Conservation (phyloP, 208 protist species). For the Leishmania martiniquensis region DNA sequence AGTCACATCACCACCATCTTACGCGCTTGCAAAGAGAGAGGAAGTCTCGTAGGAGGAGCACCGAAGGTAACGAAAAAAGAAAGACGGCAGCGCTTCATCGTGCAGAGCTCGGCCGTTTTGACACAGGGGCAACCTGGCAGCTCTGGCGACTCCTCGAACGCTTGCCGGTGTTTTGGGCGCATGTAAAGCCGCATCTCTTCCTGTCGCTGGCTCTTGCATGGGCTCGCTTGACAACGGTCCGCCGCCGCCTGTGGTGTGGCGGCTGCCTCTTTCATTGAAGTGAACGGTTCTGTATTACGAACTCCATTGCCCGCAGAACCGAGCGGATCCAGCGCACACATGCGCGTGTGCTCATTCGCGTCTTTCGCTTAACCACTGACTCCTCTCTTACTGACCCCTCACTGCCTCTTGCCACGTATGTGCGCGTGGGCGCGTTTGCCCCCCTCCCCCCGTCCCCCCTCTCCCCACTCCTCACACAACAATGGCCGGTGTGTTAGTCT, state of each 20-base stretch:
- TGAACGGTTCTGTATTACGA: background rate
- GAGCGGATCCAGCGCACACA: background rate
- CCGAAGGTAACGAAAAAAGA: background rate
- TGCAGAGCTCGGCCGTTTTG: background rate
- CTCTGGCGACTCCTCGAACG: background rate
- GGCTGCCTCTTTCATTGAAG: background rate
- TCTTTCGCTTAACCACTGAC: background rate
- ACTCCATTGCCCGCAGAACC: background rate
- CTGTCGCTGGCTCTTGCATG: no score
- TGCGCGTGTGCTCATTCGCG: background rate
- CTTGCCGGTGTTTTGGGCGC: background rate
- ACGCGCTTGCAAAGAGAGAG: background rate
- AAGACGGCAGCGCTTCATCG: background rate
- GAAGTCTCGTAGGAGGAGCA: background rate
- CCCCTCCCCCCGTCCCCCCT: no score
- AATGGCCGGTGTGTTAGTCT: background rate
- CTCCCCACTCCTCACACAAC: background rate
- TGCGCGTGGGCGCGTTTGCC: background rate
- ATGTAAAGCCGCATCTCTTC: background rate
- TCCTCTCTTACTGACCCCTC: background rate
- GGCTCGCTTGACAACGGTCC: background rate
- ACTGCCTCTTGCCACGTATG: background rate
- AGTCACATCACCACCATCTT: constrained; percentile 1
- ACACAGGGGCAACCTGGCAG: background rate
- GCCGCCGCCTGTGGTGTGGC: background rate